These are phyloP conservation scores for Thamnidium elegans DNA, from an alignment of 192 early-diverging fungal genomes.

Conservation along the genomic window DNA sequence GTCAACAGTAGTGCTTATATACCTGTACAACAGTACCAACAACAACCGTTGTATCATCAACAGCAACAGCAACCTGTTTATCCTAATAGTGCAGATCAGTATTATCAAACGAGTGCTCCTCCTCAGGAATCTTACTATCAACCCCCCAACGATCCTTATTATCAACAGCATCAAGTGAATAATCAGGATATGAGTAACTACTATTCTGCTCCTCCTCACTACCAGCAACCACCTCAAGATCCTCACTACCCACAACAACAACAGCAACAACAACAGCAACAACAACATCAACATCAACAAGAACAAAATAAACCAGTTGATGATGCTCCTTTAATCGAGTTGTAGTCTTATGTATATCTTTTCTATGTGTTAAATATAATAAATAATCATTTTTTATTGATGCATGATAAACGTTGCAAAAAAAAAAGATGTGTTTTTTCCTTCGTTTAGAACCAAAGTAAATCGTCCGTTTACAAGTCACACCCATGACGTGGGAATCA, in stretches of 20 bases:
- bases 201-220: constrained; percentile 1
- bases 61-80: neutral
- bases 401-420: too few species aligned
- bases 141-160: constrained; percentile 1
- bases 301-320: constrained; percentile 22
- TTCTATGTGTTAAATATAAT: neutral
- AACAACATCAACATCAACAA: neutral
- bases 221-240: neutral
- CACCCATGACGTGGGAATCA: constrained; percentile 6
- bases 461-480: too few species aligned
- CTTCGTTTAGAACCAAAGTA: too few species aligned
- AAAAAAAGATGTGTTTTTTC: neutral
- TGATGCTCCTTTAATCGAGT: constrained; percentile 17
- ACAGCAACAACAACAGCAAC: neutral
- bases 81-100: neutral
- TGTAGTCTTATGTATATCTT: constrained; percentile 14
- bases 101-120: neutral
- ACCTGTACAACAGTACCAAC: constrained; percentile 3
- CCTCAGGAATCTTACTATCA: neutral
- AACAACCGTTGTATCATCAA: constrained; percentile 1
- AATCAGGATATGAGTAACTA: too few species aligned
- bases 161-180: neutral
- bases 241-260: neutral
- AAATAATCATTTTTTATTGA: too few species aligned
- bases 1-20: constrained; percentile 22